Conservation (phyloP, 495 filamentous ascomycete species). For the Aspergillus hancockii region DNA sequence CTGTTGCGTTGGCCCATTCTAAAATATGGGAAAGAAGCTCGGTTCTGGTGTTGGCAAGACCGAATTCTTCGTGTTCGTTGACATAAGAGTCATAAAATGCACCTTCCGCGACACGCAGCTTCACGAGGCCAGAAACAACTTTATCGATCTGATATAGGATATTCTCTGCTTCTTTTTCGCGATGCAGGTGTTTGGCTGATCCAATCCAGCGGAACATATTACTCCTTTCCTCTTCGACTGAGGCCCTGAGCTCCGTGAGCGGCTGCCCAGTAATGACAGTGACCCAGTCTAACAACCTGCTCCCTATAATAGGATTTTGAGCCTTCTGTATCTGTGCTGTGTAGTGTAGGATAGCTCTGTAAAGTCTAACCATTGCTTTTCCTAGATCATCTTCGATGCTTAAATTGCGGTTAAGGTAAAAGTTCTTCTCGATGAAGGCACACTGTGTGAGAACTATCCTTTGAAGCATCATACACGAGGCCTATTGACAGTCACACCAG, state of each 20-base stretch:
- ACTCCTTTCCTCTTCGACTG: slow-evolving; percentile 6
- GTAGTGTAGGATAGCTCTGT: slow-evolving; percentile 15
- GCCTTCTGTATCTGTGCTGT: background rate
- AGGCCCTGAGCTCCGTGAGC: slow-evolving; percentile 5
- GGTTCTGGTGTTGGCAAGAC: slow-evolving; percentile 33
- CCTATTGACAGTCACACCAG: too few species aligned
- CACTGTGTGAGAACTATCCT: too few species aligned
- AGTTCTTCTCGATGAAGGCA: too few species aligned
- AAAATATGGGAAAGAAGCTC: slow-evolving; percentile 32
- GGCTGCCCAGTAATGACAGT: slow-evolving; percentile 3
- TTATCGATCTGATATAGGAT: slow-evolving; percentile 12
- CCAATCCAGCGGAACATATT: slow-evolving; percentile 10
- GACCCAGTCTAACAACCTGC: slow-evolving; percentile 6
- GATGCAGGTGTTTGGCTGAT: slow-evolving; percentile 6
- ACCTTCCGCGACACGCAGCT: slow-evolving; percentile 31
- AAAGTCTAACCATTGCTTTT: slow-evolving; percentile 6
- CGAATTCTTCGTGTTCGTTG: slow-evolving; percentile 28
- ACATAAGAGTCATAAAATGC: slow-evolving; percentile 29
- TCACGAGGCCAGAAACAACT: slow-evolving; percentile 3
- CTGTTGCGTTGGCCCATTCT: slow-evolving; percentile 28
- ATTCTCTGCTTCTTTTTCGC: slow-evolving; percentile 8
- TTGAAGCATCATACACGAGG: too few species aligned
- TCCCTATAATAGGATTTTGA: slow-evolving; percentile 5
- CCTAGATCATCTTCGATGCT: too few species aligned
- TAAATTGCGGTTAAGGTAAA: too few species aligned